Evolutionary conservation across 768 basidiomycete genomes (phyloP), one percentile per base, ranked within the genome.

Genomic region (Mycena filopes): DNA sequence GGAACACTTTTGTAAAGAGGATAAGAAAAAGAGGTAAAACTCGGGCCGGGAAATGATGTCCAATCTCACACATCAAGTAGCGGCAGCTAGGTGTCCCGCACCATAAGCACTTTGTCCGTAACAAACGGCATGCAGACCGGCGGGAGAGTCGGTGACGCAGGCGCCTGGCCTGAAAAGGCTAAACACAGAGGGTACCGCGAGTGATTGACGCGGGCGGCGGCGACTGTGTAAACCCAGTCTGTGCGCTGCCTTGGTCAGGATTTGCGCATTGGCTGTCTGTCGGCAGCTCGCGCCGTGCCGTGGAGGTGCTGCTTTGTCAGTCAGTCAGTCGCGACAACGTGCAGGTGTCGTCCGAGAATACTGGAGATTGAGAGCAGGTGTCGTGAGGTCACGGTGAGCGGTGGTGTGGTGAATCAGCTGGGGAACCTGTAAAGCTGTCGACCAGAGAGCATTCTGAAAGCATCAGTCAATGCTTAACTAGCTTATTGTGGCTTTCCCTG

Each of bases 121-220:
- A 21, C 51, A 15, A 40, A 31, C 29, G 25, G 16, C 31, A 31
- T 57, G 26, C 12, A 8, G 28, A n/a, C 55, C 42, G 55, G 43
- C 55, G n/a, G 41, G 9, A 56, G 36, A 49, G 16, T 8, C 28
- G 25, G 7, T 31, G 28, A 53, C 42, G 26, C 41, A 7, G 29
- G 23, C 10, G 5, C 51, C 60, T 62, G 51, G 5, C 51, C 60
- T 62, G 51, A 47, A 62, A 62, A 62, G 43, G 51, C 20, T 54
- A 47, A 62, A 62, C 51, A 26, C 43, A n/a, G 36, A 47, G 47
- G 31, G 12, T 43, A n/a, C 36, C 36, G 36, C 15, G 29, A 33
- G 43, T 60, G 51, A 55, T 62, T 41, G 53, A 51, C 45, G 5
- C n/a, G n/a, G n/a, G n/a, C n/a, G n/a, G n/a, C n/a, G 38, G 31